Percentiles rank a stretch among this genome's conserved stretches.
These are phyloP conservation scores for Pseudogymnoascus sp. DNA, from an alignment of 2,329 filamentous ascomycete species.

Conservation along the genomic window DNA sequence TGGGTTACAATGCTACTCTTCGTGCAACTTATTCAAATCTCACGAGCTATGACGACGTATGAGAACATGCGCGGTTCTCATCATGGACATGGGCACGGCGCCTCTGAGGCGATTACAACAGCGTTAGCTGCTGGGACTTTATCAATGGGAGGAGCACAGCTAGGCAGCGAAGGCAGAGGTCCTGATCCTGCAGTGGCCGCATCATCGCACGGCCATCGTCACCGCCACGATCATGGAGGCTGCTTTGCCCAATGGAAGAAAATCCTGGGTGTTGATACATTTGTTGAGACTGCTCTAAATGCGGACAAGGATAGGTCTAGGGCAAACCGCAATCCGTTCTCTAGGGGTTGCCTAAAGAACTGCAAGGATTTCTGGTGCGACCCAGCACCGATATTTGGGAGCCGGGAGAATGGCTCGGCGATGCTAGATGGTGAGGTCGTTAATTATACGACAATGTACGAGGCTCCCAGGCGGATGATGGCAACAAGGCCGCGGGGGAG, in stretches of 20 bases:
- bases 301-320: conserved; percentile 42
- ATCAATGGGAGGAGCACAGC: conserved; percentile 60
- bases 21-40: conserved; percentile 88
- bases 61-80: conserved; percentile 88
- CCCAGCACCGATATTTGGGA: conserved; percentile 71
- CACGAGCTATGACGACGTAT: conserved; percentile 88
- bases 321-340: conserved; percentile 70
- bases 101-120: conserved; percentile 56
- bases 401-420: conserved; percentile 65
- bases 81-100: conserved; percentile 46
- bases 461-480: conserved; percentile 66
- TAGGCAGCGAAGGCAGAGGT: conserved; percentile 59
- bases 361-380: conserved; percentile 98
- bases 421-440: conserved; percentile 71
- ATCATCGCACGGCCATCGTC: conserved; percentile 34
- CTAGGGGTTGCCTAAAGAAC: conserved; percentile 74
- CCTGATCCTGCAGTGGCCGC: conserved; percentile 50
- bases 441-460: conserved; percentile 87
- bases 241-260: conserved; percentile 75
- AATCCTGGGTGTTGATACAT: conserved; percentile 84
- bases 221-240: conserved; percentile 53
- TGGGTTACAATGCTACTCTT: conserved; percentile 98
- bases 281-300: conserved; percentile 81
- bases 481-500: not conserved
- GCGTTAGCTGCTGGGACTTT: conserved; percentile 68